Percentiles rank a stretch among this genome's conserved stretches.
phyloP scores from a whole-genome alignment of 768 basidiomycete genomes.

The Imleria badia region DNA sequence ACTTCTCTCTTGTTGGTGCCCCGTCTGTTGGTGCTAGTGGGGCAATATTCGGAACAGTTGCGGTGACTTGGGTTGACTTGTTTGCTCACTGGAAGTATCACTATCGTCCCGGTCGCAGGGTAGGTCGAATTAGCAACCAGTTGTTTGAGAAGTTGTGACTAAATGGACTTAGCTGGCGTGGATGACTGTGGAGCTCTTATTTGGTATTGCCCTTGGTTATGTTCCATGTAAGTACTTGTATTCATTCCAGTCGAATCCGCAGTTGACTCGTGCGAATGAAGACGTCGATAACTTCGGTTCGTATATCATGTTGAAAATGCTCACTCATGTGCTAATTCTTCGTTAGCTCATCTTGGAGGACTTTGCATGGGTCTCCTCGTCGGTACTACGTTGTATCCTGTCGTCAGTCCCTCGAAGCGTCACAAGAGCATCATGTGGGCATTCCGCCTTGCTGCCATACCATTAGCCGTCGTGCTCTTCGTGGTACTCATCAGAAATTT shows the following conservation, averaged over 20 bases:
- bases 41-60: slow-evolving; percentile 86
- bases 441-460: slow-evolving; percentile 71
- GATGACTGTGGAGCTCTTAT: slow-evolving; percentile 82
- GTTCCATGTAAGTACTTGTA: slow-evolving; percentile 63
- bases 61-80: slow-evolving; percentile 86
- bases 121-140: slow-evolving; percentile 27
- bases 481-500: slow-evolving; percentile 86
- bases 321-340: background rate
- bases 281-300: slow-evolving; percentile 90
- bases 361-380: slow-evolving; percentile 82
- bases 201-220: slow-evolving; percentile 84
- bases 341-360: slow-evolving; percentile 81
- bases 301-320: slow-evolving; percentile 17
- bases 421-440: slow-evolving; percentile 73
- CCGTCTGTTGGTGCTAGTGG: slow-evolving; percentile 93
- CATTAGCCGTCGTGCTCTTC: slow-evolving; percentile 75
- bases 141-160: background rate
- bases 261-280: slow-evolving; percentile 29
- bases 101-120: slow-evolving; percentile 78
- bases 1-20: slow-evolving; percentile 85
- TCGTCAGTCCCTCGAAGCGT: slow-evolving; percentile 76
- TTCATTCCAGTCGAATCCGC: background rate
- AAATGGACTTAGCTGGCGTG: slow-evolving; percentile 59
- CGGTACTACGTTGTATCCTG: slow-evolving; percentile 84
- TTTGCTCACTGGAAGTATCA: slow-evolving; percentile 92